Evolutionary conservation across 768 basidiomycete species (phyloP), one percentile per base, ranked within the genome.

Genomic region (Hydnum rufescens): DNA sequence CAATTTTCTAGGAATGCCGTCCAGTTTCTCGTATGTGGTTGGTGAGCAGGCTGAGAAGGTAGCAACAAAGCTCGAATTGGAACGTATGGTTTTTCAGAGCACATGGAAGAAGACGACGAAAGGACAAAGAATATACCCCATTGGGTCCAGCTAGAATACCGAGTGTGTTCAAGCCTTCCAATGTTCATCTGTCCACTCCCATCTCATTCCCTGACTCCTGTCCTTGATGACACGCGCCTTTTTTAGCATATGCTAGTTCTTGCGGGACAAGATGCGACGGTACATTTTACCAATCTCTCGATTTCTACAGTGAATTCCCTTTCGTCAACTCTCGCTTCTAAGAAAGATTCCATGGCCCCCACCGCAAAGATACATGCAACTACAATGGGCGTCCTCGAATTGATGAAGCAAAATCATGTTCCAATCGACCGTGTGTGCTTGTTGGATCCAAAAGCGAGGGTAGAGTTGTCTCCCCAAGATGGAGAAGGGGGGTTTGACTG

Each of bases 141-240:
- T 54, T 97, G 93, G 93, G 92, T 96, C 30, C 75, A 82, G 58
- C 75, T 96, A 46, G 93, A 96, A 71, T 96, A 92, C 63, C 71
- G 73, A 60, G 87, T 84, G 53, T 55, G 73, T 67, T 32, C 3
- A 8, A n/a, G 28, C 0, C 31, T 56, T 52, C 19, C 28, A 23
- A 49, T 48, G 32, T 49, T 29, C 4, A 54, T 44, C 57, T 23
- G 5, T 49, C n/a, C 4, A 58, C n/a, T n/a, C n/a, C n/a, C n/a
- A n/a, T n/a, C n/a, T n/a, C n/a, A n/a, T n/a, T n/a, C n/a, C n/a
- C n/a, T n/a, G n/a, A n/a, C n/a, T n/a, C n/a, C n/a, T n/a, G n/a
- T n/a, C n/a, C n/a, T n/a, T n/a, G n/a, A n/a, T n/a, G n/a, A n/a
- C n/a, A n/a, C n/a, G n/a, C n/a, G n/a, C n/a, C n/a, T 59, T 42